Percentiles rank a stretch among this genome's conserved stretches.
phyloP scores from a whole-genome alignment of 192 early-diverging fungal species.

The Coemansia aciculifera region DNA sequence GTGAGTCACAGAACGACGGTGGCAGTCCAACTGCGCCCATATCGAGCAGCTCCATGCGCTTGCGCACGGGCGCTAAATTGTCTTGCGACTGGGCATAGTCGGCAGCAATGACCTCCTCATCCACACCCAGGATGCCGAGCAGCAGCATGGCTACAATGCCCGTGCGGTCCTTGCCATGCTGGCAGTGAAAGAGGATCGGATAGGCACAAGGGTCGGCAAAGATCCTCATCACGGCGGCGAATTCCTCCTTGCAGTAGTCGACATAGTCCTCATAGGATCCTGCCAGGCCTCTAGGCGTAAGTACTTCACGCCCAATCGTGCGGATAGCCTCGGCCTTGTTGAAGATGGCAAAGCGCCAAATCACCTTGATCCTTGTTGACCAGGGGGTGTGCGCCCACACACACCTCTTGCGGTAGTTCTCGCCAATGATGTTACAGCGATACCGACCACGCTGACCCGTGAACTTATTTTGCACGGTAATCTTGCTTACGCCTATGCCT shows the following conservation, averaged over 20 bases:
- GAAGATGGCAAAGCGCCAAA: constrained; percentile 51
- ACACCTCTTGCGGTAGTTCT: constrained; percentile 52
- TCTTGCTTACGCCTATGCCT: constrained; percentile 6
- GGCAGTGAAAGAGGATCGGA: constrained; percentile 68
- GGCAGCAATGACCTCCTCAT: constrained; percentile 57
- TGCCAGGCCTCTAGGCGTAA: constrained; percentile 49
- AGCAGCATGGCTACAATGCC: constrained; percentile 62
- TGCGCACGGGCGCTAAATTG: constrained; percentile 46
- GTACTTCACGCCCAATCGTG: constrained; percentile 52
- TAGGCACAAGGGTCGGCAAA: constrained; percentile 58
- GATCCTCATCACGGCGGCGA: constrained; percentile 53
- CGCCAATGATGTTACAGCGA: constrained; percentile 55
- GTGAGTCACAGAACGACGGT: constrained; percentile 54
- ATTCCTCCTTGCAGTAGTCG: constrained; percentile 55
- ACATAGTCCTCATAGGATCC: constrained; percentile 58
- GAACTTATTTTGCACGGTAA: constrained; percentile 32
- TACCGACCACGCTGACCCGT: constrained; percentile 42
- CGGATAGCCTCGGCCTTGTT: constrained; percentile 54
- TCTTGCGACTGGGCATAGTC: constrained; percentile 60
- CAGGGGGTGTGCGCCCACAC: constrained; percentile 52
- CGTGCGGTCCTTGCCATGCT: constrained; percentile 69
- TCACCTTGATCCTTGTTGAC: constrained; percentile 52
- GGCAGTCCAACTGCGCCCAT: constrained; percentile 59
- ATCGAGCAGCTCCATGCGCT: constrained; percentile 53
- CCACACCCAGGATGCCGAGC: constrained; percentile 56